Evolutionary conservation across 352 stramenopile species (phyloP).

Genomic region (Blastocystis sp.): DNA sequence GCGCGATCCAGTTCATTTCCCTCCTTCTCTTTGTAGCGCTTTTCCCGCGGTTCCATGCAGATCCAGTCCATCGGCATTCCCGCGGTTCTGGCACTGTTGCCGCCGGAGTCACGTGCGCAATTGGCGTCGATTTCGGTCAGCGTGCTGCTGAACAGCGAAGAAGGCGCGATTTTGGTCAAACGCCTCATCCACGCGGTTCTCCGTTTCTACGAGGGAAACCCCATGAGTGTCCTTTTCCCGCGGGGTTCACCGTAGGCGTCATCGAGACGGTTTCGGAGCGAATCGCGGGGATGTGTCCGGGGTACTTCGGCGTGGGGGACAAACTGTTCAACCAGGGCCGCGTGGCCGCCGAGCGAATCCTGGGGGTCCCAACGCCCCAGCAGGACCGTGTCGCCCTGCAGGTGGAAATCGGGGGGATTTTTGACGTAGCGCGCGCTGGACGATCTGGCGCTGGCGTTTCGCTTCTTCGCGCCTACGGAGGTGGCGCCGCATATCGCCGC

Average conservation of each 20-base stretch:
- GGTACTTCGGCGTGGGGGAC: slow-evolving; percentile 20
- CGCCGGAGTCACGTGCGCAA: background rate
- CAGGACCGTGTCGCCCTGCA: background rate
- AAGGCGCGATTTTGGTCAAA: slow-evolving; percentile 6
- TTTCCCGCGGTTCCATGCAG: background rate
- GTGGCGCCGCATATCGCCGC: background rate
- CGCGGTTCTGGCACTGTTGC: background rate
- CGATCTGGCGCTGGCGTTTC: background rate
- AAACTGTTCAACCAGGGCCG: slow-evolving; percentile 46
- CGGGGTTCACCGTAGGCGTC: background rate
- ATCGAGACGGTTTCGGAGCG: background rate
- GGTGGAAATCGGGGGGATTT: background rate
- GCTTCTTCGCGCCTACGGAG: background rate
- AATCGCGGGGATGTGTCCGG: background rate
- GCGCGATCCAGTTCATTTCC: background rate
- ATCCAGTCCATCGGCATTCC: slow-evolving; percentile 1
- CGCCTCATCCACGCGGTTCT: slow-evolving; percentile 8
- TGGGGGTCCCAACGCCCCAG: background rate
- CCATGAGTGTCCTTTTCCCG: background rate
- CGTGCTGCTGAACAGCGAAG: background rate
- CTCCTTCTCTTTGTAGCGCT: slow-evolving; percentile 1
- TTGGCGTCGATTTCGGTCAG: background rate
- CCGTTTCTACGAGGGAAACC: background rate
- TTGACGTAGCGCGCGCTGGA: background rate
- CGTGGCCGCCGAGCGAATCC: background rate